phyloP scores from a whole-genome alignment of 805 yeast species.

The Scheffersomyces coipomensis region DNA sequence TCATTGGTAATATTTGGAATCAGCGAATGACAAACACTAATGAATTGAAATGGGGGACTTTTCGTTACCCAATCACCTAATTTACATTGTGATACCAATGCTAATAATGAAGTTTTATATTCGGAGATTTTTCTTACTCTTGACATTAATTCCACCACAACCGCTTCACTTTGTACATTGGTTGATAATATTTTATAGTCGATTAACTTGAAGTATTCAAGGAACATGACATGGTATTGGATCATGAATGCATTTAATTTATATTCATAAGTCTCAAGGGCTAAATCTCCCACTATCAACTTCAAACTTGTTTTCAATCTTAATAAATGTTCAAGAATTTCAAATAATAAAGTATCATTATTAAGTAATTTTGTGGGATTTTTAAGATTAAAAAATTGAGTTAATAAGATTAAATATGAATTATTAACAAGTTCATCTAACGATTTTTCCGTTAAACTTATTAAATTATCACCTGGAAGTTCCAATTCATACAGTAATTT shows the following conservation, averaged over 20 bases:
- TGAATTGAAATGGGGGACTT: conserved; percentile 50
- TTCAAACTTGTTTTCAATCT: conserved; percentile 16
- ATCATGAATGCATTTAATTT: conserved; percentile 15
- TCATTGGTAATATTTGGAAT: conserved; percentile 34
- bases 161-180: conserved; percentile 71
- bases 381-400: neutral
- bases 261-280: neutral
- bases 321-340: conserved; percentile 45
- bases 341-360: conserved; percentile 30
- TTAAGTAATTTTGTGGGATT: neutral
- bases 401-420: neutral
- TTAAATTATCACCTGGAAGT: neutral
- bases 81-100: conserved; percentile 49
- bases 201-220: conserved; percentile 55
- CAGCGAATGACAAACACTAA: conserved; percentile 47
- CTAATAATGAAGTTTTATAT: conserved; percentile 50
- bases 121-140: conserved; percentile 64
- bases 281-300: conserved; percentile 1
- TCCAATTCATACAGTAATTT: conserved; percentile 40
- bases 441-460: neutral
- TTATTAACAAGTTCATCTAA: conserved; percentile 1
- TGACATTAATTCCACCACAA: conserved; percentile 71
- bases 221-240: conserved; percentile 41
- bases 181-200: conserved; percentile 41
- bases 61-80: conserved; percentile 71